Percentiles rank a stretch among this genome's conserved stretches.
Conservation (phyloP, 495 filamentous ascomycete species). For the Penicillium paxilli region DNA sequence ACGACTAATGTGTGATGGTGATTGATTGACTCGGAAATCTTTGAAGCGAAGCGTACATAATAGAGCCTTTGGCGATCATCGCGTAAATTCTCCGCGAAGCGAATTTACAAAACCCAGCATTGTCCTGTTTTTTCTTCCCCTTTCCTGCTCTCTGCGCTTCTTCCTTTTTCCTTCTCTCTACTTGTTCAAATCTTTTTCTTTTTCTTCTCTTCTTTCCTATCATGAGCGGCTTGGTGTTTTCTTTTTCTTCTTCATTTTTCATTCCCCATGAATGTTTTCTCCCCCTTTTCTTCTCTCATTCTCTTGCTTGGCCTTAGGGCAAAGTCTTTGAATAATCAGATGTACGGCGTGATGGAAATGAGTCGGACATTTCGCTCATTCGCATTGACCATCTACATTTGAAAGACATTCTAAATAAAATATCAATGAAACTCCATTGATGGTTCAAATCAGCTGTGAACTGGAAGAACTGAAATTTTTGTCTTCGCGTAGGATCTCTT, state of each 20-base stretch:
- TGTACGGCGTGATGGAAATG: not conserved
- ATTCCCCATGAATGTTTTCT: slow-evolving; percentile 3
- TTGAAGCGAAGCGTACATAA: slow-evolving; percentile 25
- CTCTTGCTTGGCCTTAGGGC: not conserved
- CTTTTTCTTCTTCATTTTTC: slow-evolving; percentile 2
- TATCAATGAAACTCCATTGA: not conserved
- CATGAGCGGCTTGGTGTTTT: slow-evolving; percentile 25
- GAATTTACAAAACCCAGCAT: slow-evolving; percentile 15
- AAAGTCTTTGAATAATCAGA: not conserved
- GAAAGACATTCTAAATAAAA: not conserved
- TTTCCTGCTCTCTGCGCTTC: not conserved
- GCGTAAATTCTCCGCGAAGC: slow-evolving; percentile 10
- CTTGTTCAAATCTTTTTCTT: slow-evolving; percentile 12
- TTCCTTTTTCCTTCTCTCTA: not conserved
- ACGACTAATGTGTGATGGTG: slow-evolving; percentile 28
- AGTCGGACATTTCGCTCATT: not conserved
- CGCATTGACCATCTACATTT: not conserved
- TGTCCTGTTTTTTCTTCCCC: not conserved
- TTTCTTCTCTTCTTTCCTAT: slow-evolving; percentile 2
- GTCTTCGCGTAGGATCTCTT: too few relatives aligned
- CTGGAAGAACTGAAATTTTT: not conserved
- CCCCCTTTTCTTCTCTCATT: too few relatives aligned
- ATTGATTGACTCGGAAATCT: slow-evolving; percentile 9
- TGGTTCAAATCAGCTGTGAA: not conserved
- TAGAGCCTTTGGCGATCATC: slow-evolving; percentile 16